phyloP scores from a whole-genome alignment of 805 yeast species.

The Zygosaccharomyces gambellarensis region DNA sequence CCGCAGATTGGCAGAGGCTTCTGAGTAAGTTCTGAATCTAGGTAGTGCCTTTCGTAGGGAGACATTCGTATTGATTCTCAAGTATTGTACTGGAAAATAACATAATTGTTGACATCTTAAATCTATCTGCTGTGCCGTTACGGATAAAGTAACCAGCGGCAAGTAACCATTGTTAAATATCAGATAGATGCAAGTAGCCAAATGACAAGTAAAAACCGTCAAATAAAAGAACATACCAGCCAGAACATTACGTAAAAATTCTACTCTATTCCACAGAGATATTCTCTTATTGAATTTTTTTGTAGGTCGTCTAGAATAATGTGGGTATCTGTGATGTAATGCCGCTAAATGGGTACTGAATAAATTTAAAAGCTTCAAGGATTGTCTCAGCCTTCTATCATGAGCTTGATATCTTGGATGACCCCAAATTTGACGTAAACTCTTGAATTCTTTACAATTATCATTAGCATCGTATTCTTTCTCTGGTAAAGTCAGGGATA shows the following conservation, averaged over 20 bases:
- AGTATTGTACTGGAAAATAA: constrained; percentile 74
- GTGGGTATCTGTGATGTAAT: constrained; percentile 16
- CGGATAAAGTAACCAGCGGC: constrained; percentile 39
- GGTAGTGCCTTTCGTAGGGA: constrained; percentile 14
- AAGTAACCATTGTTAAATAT: constrained; percentile 17
- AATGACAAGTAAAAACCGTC: constrained; percentile 11
- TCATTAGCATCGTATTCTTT: constrained; percentile 18
- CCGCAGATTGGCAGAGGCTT: constrained; percentile 15
- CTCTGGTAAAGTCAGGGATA: constrained; percentile 50
- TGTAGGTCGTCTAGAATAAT: constrained; percentile 5
- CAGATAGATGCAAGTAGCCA: constrained; percentile 17
- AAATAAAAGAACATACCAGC: constrained; percentile 6
- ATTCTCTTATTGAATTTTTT: constrained; percentile 7
- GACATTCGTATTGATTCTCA: constrained; percentile 40
- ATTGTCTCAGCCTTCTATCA: constrained; percentile 13
- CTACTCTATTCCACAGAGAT: neutral
- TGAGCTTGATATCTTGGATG: constrained; percentile 16
- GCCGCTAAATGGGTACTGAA: constrained; percentile 21
- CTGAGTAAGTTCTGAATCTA: constrained; percentile 13
- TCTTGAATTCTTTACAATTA: constrained; percentile 19
- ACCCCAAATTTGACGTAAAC: constrained; percentile 9
- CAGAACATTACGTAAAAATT: neutral
- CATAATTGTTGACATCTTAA: constrained; percentile 69
- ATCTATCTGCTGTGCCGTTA: constrained; percentile 74
- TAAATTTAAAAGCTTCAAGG: constrained; percentile 23